Base-by-base conservation (phyloP, 2,329 filamentous ascomycete genomes). In the Claviceps pusilla region DNA sequence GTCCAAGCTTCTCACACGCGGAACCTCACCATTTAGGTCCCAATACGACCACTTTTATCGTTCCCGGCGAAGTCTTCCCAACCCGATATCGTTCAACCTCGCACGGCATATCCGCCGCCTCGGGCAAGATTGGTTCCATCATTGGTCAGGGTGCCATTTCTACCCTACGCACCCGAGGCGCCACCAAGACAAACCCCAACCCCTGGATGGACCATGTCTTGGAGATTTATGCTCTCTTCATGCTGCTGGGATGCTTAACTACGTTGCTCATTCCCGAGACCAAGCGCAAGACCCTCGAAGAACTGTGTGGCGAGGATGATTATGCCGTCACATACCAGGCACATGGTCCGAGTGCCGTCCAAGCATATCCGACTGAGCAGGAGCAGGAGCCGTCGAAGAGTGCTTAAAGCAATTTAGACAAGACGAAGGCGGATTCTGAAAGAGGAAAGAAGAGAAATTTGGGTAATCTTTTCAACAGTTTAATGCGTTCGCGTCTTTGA, bases 181-280 rank as follows among this genome's bases (percentile, higher is more conserved):
- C 69, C 16, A 70, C 70, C 39, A 55, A 59, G 7, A 59, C 53
- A 2, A 70, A 71, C 57, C 59, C 63, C 0, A 62, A 66, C 16
- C 85, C 84, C 1, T 89, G 85, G 86, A 76, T 89, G 67, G 76
- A 88, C 70, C 85, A 89, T 66, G 84, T 89, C 45, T 79, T 89
- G 64, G 73, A 87, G 73, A 88, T 89, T 61, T 78, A 76, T 63
- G 83, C 84, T 6, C 73, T 87, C 33, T 89, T 90, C 75, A 89
- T 89, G 86, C 75, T 89, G 39, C 72, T 80, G 55, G 86, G 86
- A 55, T 73, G 79, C 69, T 75, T 84, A 64, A 86, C 83, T 10
- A 83, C 83, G 0, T 68, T 86, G 1, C 70, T 87, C 55, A 86
- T 88, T 56, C 83, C 83, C 7, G 86, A 88, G 74, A 88, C 83